phyloP scores from a whole-genome alignment of 2,329 filamentous ascomycete species.

The Blastomyces silverae region DNA sequence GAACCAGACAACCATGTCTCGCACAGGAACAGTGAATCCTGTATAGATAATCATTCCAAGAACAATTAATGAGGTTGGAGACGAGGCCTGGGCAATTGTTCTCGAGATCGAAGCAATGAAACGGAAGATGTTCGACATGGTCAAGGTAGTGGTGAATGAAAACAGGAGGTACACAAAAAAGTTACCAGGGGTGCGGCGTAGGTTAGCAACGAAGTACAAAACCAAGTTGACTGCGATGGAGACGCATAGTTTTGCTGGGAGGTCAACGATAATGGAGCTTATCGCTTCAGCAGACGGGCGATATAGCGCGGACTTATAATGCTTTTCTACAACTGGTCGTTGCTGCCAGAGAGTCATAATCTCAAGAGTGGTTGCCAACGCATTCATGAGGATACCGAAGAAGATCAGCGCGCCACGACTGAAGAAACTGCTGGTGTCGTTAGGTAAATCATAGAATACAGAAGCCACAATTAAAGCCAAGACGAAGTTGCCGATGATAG shows the following conservation, averaged over 20 bases:
- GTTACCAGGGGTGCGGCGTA: constrained; percentile 63
- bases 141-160: constrained; percentile 63
- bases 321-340: constrained; percentile 88
- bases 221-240: constrained; percentile 68
- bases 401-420: constrained; percentile 73
- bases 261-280: constrained; percentile 73
- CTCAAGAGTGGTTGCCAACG: constrained; percentile 72
- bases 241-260: constrained; percentile 74
- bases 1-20: constrained; percentile 73
- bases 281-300: constrained; percentile 75
- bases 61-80: constrained; percentile 49
- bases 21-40: constrained; percentile 41
- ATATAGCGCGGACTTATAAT: constrained; percentile 77
- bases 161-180: constrained; percentile 86
- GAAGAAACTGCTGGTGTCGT: constrained; percentile 66
- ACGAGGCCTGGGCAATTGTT: constrained; percentile 64
- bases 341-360: constrained; percentile 79
- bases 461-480: constrained; percentile 73
- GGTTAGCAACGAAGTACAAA: constrained; percentile 80
- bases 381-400: constrained; percentile 81
- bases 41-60: constrained; percentile 45
- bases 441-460: constrained; percentile 70
- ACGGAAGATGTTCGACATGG: constrained; percentile 83
- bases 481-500: constrained; percentile 60
- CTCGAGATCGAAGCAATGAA: constrained; percentile 68